Evolutionary conservation across 352 stramenopile genomes (phyloP).

Genomic region (Globisporangium orthogonon): DNA sequence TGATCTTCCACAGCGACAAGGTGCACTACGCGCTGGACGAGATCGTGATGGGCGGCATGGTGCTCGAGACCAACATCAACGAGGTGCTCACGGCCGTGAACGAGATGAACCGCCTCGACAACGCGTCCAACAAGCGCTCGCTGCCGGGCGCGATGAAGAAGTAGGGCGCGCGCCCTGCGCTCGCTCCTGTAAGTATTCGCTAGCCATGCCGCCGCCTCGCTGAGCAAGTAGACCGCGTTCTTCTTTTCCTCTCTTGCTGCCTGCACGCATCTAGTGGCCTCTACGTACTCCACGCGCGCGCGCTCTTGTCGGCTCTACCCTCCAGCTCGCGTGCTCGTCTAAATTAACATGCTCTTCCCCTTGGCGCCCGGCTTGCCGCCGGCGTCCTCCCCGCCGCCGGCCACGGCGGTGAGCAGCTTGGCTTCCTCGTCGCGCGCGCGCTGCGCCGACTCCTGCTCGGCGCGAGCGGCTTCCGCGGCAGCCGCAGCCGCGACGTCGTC

Average conservation of each 20-base stretch:
- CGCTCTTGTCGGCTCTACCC: not conserved
- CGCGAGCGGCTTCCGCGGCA: slow-evolving; percentile 16
- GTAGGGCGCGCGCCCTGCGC: slow-evolving; percentile 10
- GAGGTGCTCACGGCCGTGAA: slow-evolving; percentile 95
- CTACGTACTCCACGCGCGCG: too few species aligned
- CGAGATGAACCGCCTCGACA: slow-evolving; percentile 95
- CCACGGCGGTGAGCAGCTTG: slow-evolving; percentile 24
- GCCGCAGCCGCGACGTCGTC: slow-evolving; percentile 28
- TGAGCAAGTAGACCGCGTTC: not conserved
- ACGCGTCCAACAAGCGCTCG: slow-evolving; percentile 68
- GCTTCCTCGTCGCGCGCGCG: slow-evolving; percentile 40
- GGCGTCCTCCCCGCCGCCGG: slow-evolving; percentile 16
- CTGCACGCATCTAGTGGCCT: not conserved
- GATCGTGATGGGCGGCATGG: slow-evolving; percentile 99
- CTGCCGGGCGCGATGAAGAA: slow-evolving; percentile 72
- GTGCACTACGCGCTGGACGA: slow-evolving; percentile 97
- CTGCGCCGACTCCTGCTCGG: slow-evolving; percentile 34
- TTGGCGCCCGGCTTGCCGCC: slow-evolving; percentile 13
- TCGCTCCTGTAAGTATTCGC: slow-evolving; percentile 3
- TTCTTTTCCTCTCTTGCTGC: not conserved
- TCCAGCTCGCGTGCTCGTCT: slow-evolving; percentile 12
- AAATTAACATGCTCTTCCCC: slow-evolving; percentile 61
- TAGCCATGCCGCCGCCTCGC: not conserved
- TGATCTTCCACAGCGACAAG: slow-evolving; percentile 99
- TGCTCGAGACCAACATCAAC: slow-evolving; percentile 99